phyloP scores from a whole-genome alignment of 2,329 filamentous ascomycete species.

The Aspergillus sojae region DNA sequence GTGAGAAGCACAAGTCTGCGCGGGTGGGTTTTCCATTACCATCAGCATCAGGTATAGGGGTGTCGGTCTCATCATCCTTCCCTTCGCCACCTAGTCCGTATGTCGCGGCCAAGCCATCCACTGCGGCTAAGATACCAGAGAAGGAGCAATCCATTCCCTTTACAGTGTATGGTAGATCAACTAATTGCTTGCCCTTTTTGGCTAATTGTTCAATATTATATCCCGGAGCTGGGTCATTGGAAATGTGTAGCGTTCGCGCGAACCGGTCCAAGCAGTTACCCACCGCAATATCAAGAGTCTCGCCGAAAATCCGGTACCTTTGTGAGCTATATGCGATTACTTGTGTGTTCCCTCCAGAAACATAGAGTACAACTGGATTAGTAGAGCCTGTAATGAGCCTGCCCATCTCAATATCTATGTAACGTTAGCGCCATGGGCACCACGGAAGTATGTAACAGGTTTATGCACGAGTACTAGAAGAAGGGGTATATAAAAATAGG shows the following conservation, averaged over 20 bases:
- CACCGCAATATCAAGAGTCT: constrained; percentile 95
- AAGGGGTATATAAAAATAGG: not conserved
- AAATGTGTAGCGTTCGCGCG: constrained; percentile 84
- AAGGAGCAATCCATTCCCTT: constrained; percentile 99
- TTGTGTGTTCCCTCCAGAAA: constrained; percentile 94
- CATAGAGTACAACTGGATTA: constrained; percentile 94
- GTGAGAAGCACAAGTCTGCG: constrained; percentile 86
- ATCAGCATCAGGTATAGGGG: constrained; percentile 4
- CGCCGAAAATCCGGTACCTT: constrained; percentile 95
- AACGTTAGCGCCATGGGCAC: not conserved
- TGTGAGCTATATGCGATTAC: constrained; percentile 95
- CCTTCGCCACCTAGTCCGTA: constrained; percentile 40
- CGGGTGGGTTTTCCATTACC: constrained; percentile 60
- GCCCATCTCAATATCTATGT: constrained; percentile 89
- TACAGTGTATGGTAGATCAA: constrained; percentile 92
- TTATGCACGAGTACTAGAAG: too few species aligned
- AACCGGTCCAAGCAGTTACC: constrained; percentile 97
- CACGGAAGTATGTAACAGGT: not conserved
- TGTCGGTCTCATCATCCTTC: constrained; percentile 55
- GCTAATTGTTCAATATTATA: constrained; percentile 98
- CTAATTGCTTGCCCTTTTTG: constrained; percentile 68
- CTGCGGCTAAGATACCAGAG: constrained; percentile 82
- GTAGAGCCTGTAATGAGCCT: constrained; percentile 84
- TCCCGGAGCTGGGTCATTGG: constrained; percentile 93
- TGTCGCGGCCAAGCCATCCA: constrained; percentile 74